These are phyloP conservation scores for Saccharomycopsis sp. DNA, from an alignment of 805 yeast genomes.

Conservation along the genomic window DNA sequence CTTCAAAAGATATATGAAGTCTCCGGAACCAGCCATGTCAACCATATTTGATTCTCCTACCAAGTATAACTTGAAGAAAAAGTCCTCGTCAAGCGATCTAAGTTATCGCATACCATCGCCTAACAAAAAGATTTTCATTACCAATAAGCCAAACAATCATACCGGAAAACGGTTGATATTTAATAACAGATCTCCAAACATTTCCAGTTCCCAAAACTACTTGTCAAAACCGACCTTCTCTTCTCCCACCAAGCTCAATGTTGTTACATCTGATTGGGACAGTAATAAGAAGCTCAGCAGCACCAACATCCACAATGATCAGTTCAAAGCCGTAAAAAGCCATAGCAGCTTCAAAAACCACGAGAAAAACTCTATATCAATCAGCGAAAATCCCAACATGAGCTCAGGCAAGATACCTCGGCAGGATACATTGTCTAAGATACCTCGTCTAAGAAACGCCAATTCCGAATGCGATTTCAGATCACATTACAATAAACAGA, in stretches of 20 bases:
- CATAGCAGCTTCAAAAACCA: not conserved
- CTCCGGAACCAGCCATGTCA: not conserved
- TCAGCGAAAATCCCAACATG: not conserved
- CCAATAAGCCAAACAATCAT: not conserved
- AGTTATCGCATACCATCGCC: not conserved
- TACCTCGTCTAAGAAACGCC: not conserved
- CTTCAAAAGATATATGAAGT: not conserved
- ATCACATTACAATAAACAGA: slow-evolving; percentile 45
- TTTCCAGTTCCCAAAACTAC: slow-evolving; percentile 6
- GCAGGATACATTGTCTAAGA: too few relatives aligned
- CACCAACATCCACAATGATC: not conserved
- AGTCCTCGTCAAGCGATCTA: not conserved
- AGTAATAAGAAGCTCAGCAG: slow-evolving; percentile 17
- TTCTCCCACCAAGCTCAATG: slow-evolving; percentile 42
- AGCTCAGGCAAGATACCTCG: too few relatives aligned
- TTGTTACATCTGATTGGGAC: slow-evolving; percentile 35
- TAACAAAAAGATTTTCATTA: not conserved
- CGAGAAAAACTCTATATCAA: not conserved
- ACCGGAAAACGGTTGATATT: slow-evolving; percentile 7
- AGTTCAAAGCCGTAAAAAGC: not conserved
- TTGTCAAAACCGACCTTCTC: slow-evolving; percentile 14
- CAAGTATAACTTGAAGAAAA: not conserved
- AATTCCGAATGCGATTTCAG: not conserved
- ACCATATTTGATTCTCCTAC: not conserved
- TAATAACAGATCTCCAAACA: slow-evolving; percentile 8